A percentile compares a stretch with the other conserved stretches of the same genome.
phyloP scores from a whole-genome alignment of 495 filamentous ascomycete species.

The Chaetomium cochliodes region DNA sequence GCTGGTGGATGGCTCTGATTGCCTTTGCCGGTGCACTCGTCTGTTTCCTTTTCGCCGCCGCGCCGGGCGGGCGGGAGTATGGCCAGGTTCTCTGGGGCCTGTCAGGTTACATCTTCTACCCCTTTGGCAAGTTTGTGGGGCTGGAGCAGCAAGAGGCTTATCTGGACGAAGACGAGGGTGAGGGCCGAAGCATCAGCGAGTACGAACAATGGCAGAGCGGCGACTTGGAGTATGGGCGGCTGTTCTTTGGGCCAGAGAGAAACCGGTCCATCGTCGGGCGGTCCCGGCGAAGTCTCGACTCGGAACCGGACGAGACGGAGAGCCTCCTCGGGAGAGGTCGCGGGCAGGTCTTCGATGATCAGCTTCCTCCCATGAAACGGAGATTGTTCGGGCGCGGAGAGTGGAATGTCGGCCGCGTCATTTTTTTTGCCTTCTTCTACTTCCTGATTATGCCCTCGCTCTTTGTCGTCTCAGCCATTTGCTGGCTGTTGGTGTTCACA shows the following conservation, averaged over 20 bases:
- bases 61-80: conserved; percentile 79
- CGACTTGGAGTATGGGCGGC: conserved; percentile 88
- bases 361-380: conserved; percentile 65
- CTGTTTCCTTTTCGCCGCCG: conserved; percentile 78
- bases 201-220: conserved; percentile 99
- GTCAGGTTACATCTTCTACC: conserved; percentile 85
- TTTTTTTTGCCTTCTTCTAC: conserved; percentile 98
- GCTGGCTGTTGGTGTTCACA: conserved; percentile 95
- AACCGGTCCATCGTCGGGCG: conserved; percentile 84
- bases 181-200: conserved; percentile 97
- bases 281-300: conserved; percentile 84
- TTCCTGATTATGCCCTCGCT: conserved; percentile 87
- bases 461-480: conserved; percentile 79
- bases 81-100: conserved; percentile 82
- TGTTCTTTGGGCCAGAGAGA: conserved; percentile 88
- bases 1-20: conserved; percentile 92
- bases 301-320: conserved; percentile 75
- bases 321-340: conserved; percentile 74
- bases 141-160: conserved; percentile 93
- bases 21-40: conserved; percentile 68
- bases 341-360: conserved; percentile 43
- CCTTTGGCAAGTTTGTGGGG: conserved; percentile 93
- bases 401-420: conserved; percentile 89
- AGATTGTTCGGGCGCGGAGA: conserved; percentile 91
- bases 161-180: conserved; percentile 93